Evolutionary conservation across 805 yeast genomes (phyloP), one percentile per base, ranked within the genome.

Genomic region (Cyberlindnera mississippiensis): DNA sequence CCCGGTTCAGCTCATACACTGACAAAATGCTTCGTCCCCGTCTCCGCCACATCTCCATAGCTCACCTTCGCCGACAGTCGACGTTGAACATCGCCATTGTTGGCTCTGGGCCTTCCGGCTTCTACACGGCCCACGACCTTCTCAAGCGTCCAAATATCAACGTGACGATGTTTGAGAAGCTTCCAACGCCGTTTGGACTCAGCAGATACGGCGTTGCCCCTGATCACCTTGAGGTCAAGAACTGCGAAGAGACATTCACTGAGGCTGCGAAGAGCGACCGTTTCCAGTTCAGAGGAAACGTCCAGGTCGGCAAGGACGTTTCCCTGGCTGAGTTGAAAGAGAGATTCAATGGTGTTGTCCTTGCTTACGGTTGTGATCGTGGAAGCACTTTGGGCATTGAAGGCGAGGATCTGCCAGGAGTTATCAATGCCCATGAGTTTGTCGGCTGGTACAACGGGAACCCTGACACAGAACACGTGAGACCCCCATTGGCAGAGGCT

Each of bases 161-260:
- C 10, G 71, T 90, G 4, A 93, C 87, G 46, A 71, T 91, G 62
- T 89, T 80, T 67, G 99, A 93, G 56, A 73, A 78, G 48, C 66
- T 81, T 19, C 96, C 97, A 0, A 81, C 89, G 6, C 99, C 99
- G 0, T 91, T 75, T 66, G 99, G 99, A 0, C 70, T 93, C 27
- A 80, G 90, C 32, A 66, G 99, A 28, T 90, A 76, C 59, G 99
- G 99, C 2, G 98, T 93, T n/a, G 97, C 99, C 0, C 99, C 99
- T 2, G 99, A 93, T 63, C 97, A 93, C 63, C 96, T 96, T 0
- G 98, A 93, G 56, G 98, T 93, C 26, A 91, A 90, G 60, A 80
- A 80, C 45, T 85, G 93, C 53, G 74, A 70, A 38, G 69, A 84
- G 15, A 80, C 89, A 39, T 83, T 93, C 57, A 73, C 72, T 9